phyloP scores from a whole-genome alignment of 2,329 filamentous ascomycete genomes.

The Stachybotrys elegans region DNA sequence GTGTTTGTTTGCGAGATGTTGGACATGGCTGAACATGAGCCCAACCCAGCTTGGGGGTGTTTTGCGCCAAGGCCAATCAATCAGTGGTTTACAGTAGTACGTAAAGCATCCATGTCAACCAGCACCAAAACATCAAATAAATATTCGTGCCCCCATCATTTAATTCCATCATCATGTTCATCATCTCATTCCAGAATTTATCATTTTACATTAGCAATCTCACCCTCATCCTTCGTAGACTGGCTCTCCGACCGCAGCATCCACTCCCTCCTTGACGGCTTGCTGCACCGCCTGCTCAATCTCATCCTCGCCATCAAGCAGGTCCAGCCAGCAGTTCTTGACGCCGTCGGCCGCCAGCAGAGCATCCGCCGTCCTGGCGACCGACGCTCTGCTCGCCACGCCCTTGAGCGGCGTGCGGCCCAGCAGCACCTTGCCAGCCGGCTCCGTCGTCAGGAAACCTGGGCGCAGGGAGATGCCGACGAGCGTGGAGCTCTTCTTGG shows the following conservation, averaged over 20 bases:
- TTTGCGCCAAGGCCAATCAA: too few species aligned
- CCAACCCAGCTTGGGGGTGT: too few species aligned
- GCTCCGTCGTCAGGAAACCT: slow-evolving; percentile 42
- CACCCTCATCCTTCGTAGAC: slow-evolving; percentile 19
- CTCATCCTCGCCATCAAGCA: slow-evolving; percentile 48
- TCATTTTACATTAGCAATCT: not conserved
- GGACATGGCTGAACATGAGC: too few species aligned
- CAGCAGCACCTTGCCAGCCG: slow-evolving; percentile 41
- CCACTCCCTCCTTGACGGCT: slow-evolving; percentile 42
- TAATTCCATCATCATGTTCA: too few species aligned
- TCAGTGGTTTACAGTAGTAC: too few species aligned
- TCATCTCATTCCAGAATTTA: not conserved
- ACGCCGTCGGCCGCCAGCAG: slow-evolving; percentile 45
- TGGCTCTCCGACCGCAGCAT: slow-evolving; percentile 48
- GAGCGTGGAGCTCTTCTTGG: slow-evolving; percentile 35
- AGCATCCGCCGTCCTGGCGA: slow-evolving; percentile 52
- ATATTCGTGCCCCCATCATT: too few species aligned
- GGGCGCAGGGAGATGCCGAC: slow-evolving; percentile 51
- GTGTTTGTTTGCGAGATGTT: not conserved
- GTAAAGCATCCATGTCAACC: too few species aligned
- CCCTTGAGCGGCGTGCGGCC: slow-evolving; percentile 30
- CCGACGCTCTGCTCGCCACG: slow-evolving; percentile 49
- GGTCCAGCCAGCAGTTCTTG: slow-evolving; percentile 49
- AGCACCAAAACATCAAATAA: too few species aligned
- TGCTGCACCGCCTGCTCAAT: slow-evolving; percentile 41